Evolutionary conservation across 2,329 filamentous ascomycete species (phyloP), one percentile per base, ranked within the genome.

Genomic region (Myriosclerotinia duriaeana): DNA sequence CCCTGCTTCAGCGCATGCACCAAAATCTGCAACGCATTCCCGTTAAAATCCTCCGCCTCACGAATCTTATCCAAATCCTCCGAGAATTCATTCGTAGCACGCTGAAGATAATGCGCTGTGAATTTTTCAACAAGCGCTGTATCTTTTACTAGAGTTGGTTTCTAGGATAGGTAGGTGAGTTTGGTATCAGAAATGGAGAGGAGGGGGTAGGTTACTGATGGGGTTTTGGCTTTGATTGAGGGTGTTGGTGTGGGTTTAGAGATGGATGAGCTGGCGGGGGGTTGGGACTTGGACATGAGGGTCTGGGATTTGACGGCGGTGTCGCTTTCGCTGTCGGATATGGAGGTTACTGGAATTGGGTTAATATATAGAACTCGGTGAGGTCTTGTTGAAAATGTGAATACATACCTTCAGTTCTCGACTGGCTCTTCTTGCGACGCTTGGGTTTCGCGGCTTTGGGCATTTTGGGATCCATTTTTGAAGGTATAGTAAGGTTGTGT

Each of bases 1-100:
- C 90, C 90, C 74, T 92, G 89, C 78, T 86, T 85, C 71, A 93
- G 76, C 4, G 89, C 88, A 72, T 85, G 81, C 44, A 93, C 82
- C 53, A 93, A 82, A 74, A 91, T 83, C 6, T 83, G 81, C 40
- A 92, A 82, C 4, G 85, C 84, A 62, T 87, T 86, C 67, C 80
- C 80, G 74, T 86, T 87, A 78, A 92, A 93, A 77, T 93, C 90
- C 72, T 87, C 85, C 12, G 90, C 88, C 50, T 76, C 76, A 70
- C 90, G 85, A 69, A 92, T 81, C 76, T 87, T 86, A 78, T 91
- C 87, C 48, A 93, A 82, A 75, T 93, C 90, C 71, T 92, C 88
- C 15, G 87, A 86, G 66, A 93, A 87, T 75, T 93, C 90, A 61
- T 82, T 80, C 0, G 90, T 91, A 7, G 87, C 80, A 67, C 85